Conservation (phyloP, 805 yeast species). For the Teunomyces stri region DNA sequence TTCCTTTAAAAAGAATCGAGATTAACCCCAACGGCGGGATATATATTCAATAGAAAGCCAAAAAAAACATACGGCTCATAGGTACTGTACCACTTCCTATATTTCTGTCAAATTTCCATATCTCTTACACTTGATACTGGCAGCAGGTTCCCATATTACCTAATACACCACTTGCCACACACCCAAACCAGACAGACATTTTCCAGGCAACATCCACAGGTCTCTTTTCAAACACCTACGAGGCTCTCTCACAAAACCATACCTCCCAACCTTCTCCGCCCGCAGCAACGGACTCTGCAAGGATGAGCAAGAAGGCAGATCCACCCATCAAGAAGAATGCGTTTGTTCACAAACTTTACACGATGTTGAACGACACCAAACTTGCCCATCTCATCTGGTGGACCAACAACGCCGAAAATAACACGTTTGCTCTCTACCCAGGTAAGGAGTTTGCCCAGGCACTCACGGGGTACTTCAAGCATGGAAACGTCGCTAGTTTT, state of each 20-base stretch:
- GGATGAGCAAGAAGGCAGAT: slow-evolving; percentile 27
- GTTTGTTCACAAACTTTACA: slow-evolving; percentile 50
- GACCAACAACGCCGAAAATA: slow-evolving; percentile 43
- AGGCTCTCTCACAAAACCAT: too few species aligned
- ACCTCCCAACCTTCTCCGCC: neutral
- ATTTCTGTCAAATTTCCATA: neutral
- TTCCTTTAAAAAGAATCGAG: slow-evolving; percentile 4
- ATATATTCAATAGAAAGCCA: neutral
- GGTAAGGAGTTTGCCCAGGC: slow-evolving; percentile 60
- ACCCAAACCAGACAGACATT: slow-evolving; percentile 6
- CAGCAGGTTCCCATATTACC: neutral
- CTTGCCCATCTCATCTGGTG: slow-evolving; percentile 42
- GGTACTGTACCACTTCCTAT: neutral
- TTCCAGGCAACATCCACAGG: neutral
- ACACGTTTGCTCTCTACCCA: slow-evolving; percentile 64
- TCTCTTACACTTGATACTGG: neutral
- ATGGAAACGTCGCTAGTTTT: slow-evolving; percentile 89
- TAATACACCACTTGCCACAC: neutral
- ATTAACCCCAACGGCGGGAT: slow-evolving; percentile 3
- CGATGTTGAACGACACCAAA: slow-evolving; percentile 37
- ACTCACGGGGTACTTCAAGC: slow-evolving; percentile 79
- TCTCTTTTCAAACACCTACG: too few species aligned
- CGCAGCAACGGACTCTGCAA: neutral
- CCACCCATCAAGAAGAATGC: slow-evolving; percentile 50
- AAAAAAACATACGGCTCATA: neutral